Conservation (phyloP, 441 rosid genomes). For the Eruca vesicaria region DNA sequence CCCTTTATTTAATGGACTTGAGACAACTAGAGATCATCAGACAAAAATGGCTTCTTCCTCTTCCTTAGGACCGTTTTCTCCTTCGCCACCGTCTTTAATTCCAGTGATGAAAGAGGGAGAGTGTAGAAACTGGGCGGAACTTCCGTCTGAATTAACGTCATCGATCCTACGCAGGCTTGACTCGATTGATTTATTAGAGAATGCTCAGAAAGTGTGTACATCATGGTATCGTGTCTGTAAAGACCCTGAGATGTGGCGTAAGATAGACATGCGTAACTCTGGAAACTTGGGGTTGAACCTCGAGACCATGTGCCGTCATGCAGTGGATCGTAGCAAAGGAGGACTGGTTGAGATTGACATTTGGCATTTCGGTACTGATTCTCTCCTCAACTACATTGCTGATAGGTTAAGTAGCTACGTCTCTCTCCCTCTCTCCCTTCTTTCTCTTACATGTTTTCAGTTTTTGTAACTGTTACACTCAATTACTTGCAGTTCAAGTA, state of each 20-base stretch:
- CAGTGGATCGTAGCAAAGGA: not conserved
- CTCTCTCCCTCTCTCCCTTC: not conserved
- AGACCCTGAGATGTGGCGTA: not conserved
- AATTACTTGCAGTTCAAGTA: conserved; percentile 41
- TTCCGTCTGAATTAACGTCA: not conserved
- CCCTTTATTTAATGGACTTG: not conserved
- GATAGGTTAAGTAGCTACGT: not conserved
- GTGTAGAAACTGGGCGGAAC: not conserved
- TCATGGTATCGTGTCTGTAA: not conserved
- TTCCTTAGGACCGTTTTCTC: no score
- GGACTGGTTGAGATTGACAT: not conserved
- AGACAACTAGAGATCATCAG: not conserved
- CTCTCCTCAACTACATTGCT: not conserved
- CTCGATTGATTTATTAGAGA: not conserved
- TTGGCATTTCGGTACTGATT: not conserved
- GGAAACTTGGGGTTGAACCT: not conserved
- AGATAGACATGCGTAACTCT: not conserved
- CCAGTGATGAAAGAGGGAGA: not conserved
- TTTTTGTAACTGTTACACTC: not conserved
- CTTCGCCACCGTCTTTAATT: no score
- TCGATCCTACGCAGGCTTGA: not conserved
- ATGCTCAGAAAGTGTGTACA: not conserved
- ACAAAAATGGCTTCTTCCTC: not conserved
- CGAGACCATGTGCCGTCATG: not conserved
- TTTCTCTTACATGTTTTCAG: not conserved